A percentile compares a stretch with the other conserved stretches of the same genome.
Conservation (phyloP, 2,329 filamentous ascomycete species). For the Pseudopithomyces chartarum region DNA sequence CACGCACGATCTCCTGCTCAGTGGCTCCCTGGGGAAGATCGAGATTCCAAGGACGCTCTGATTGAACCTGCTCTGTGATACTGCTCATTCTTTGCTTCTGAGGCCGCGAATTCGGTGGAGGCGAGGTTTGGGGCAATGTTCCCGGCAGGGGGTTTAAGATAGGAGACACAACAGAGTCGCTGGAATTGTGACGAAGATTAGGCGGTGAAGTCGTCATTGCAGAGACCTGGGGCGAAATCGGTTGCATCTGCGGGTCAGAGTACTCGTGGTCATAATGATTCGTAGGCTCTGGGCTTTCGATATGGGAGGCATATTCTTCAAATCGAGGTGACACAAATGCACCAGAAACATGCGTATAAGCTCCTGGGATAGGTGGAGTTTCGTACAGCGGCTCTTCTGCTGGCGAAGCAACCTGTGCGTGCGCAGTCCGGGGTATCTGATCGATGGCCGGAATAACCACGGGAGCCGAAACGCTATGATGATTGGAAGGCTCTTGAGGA, state of each 20-base stretch:
- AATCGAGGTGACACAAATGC: constrained; percentile 34
- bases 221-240: constrained; percentile 40
- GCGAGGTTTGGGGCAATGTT: constrained; percentile 11
- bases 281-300: constrained; percentile 10
- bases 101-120: constrained; percentile 18
- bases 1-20: constrained; percentile 44
- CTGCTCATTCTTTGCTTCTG: constrained; percentile 42
- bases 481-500: constrained; percentile 13
- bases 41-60: constrained; percentile 40
- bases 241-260: constrained; percentile 37
- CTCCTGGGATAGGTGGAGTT: constrained; percentile 42
- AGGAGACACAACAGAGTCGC: constrained; percentile 38
- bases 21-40: constrained; percentile 41
- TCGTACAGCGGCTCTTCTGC: constrained; percentile 39
- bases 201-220: constrained; percentile 31
- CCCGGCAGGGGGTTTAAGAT: constrained; percentile 30
- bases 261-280: constrained; percentile 23
- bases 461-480: constrained; percentile 29
- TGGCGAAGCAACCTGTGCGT: constrained; percentile 28
- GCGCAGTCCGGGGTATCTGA: constrained; percentile 16
- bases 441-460: constrained; percentile 14
- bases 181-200: constrained; percentile 31
- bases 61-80: constrained; percentile 37
- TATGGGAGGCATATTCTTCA: constrained; percentile 16
- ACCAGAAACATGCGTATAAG: constrained; percentile 40